Evolutionary conservation across 2,329 filamentous ascomycete species (phyloP), one percentile per base, ranked within the genome.

Genomic region (Alternaria sp.): DNA sequence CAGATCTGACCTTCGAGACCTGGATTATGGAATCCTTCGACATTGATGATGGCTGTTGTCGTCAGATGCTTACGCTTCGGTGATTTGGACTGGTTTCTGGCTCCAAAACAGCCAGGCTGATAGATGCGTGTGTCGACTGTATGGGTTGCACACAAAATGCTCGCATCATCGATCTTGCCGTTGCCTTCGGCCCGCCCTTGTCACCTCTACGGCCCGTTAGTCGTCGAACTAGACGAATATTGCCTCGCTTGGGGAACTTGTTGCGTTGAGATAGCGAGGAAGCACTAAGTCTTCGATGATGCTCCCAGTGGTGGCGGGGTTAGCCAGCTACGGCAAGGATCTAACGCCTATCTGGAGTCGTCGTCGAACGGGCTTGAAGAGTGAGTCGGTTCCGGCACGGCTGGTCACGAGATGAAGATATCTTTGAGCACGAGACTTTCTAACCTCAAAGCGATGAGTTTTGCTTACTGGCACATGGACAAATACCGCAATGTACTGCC

Each of bases 151-250:
- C 25, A 51, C 32, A 9, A 55, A 26, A 59, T 62, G 44, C 50
- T 54, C 45, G 49, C 60, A 62, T 62, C 60, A 62, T 62, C 60
- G 56, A 62, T 59, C 45, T 50, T 54, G 45, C 56, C 60, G 56
- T 59, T 50, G 21, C 26, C 23, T 32, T 59, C 56, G 60, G 60
- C 49, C 60, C 60, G 60, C 49, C 23, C 44, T 12, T 59, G 30
- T 55, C 44, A 59, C 19, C 32, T 21, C 19, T n/a, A 32, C 50
- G 56, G 60, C 30, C 60, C 60, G 50, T 55, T 51, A 26, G 19
- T 23, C 43, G n/a, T 32, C 9, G 25, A 32, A 54, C 55, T 23
- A 54, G 43, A 54, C 32, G 13, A 32, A 21, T 23, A n/a, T 25
- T 25, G 49, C 40, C 23, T 32, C 43, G 40, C 28, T 23, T 25